Percentiles rank a stretch among this genome's conserved stretches.
Conservation (phyloP, 257 asterid genomes). For the Schizonepeta tenuifolia region DNA sequence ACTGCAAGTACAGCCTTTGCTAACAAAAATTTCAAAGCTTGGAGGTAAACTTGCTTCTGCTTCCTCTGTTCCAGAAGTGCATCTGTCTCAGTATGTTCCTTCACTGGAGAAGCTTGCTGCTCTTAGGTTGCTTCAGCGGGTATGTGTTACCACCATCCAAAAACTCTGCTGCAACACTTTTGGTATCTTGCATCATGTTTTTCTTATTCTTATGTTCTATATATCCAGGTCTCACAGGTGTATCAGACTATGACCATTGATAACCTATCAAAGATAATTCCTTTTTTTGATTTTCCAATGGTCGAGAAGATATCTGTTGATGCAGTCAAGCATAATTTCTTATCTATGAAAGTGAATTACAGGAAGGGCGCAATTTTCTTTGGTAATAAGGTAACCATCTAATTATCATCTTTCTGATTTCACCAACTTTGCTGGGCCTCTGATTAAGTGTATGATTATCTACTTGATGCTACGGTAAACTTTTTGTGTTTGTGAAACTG, state of each 20-base stretch:
- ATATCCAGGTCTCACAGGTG: slow-evolving; percentile 79
- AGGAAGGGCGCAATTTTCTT: slow-evolving; percentile 78
- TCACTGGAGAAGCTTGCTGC: slow-evolving; percentile 83
- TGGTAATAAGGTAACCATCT: slow-evolving; percentile 67
- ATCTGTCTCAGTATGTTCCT: slow-evolving; percentile 72
- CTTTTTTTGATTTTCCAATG: slow-evolving; percentile 69
- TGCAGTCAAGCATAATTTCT: slow-evolving; percentile 74
- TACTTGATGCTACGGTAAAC: neutral
- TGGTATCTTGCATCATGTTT: neutral
- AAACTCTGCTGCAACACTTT: neutral
- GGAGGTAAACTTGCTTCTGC: slow-evolving; percentile 38
- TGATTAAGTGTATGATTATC: neutral
- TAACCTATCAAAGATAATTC: slow-evolving; percentile 63
- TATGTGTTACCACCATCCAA: slow-evolving; percentile 24
- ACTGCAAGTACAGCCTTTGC: slow-evolving; percentile 51
- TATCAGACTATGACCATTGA: slow-evolving; percentile 81
- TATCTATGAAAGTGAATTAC: slow-evolving; percentile 79
- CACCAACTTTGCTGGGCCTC: neutral
- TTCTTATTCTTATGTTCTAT: slow-evolving; percentile 16
- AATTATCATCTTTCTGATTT: neutral
- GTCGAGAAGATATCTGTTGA: slow-evolving; percentile 90
- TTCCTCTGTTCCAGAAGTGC: slow-evolving; percentile 40
- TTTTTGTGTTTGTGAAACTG: neutral
- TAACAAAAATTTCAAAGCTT: slow-evolving; percentile 29
- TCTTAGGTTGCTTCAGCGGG: slow-evolving; percentile 88